These are phyloP conservation scores for Fusarium sp. DNA, from an alignment of 2,329 filamentous ascomycete genomes.

Conservation along the genomic window DNA sequence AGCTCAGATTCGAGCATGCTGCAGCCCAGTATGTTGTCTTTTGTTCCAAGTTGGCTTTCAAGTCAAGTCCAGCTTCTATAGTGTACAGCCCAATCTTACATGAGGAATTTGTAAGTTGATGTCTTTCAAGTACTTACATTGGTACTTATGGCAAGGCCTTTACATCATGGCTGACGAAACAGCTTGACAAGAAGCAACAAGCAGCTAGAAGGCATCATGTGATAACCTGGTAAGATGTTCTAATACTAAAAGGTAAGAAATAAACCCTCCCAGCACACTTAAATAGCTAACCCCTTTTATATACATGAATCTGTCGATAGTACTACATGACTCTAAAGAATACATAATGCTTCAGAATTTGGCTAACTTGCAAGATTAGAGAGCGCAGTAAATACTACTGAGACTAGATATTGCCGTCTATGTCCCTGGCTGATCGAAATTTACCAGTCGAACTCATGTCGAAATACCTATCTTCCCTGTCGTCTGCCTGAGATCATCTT, in stretches of 20 bases:
- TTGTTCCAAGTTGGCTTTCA: neutral
- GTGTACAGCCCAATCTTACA: accelerated
- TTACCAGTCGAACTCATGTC: neutral
- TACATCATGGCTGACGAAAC: neutral
- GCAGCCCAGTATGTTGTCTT: neutral
- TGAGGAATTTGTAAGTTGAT: neutral
- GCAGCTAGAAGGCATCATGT: accelerated
- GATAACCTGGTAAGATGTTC: neutral
- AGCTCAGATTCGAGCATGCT: neutral
- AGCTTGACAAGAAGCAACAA: accelerated
- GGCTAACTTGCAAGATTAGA: neutral
- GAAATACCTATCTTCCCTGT: too few species aligned
- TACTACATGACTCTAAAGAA: neutral
- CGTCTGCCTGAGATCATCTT: neutral
- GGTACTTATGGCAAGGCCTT: neutral
- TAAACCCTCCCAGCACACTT: accelerated
- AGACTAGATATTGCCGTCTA: accelerated
- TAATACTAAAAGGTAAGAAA: too few species aligned
- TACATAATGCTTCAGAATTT: neutral
- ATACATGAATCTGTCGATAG: neutral
- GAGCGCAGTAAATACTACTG: neutral
- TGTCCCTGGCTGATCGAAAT: neutral
- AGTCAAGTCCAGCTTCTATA: neutral
- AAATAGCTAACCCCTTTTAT: neutral
- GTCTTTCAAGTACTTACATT: neutral